Base-by-base conservation (phyloP, 2,329 filamentous ascomycete genomes). In the Hypoxylon sp. region DNA sequence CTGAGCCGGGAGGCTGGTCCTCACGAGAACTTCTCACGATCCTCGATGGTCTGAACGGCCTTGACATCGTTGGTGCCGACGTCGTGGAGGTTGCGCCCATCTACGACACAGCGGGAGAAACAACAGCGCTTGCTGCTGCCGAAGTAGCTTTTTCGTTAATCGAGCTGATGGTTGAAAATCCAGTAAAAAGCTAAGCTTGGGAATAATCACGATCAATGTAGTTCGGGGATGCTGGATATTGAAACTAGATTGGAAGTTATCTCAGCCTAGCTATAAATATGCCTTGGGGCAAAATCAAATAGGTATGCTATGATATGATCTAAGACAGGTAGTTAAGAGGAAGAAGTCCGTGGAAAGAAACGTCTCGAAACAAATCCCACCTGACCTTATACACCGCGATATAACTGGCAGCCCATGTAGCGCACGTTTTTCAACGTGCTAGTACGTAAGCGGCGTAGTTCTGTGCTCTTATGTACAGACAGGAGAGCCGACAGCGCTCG, bases 1-100 rank as follows among this genome's bases (percentile, higher is more conserved):
- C 89, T 0, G 89, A 92, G 69, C 85, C 88, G 0, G 89, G 89
- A 40, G 89, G 89, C 12, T 93, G 89, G 89, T 90, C 87, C 2
- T 90, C 85, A 3, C 78, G 89, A 25, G 89, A 93, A 70, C 74
- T 94, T 51, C 87, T 92, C 54, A 77, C 84, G 2, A 86, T 93
- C 46, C 71, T 93, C 54, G 79, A 89, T 15, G 88, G 87, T 0
- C 79, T 93, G 8, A 84, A 87, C 62, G 81, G 77, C 0, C 69
- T 93, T 64, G 88, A 90, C 57, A 75, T 93, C 4, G 83, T 93
- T 0, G 89, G 88, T 1, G 89, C 86, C 0, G 90, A 93, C 72
- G 81, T 93, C 36, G 89, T 93, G 3, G 89, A 93, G 72, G 89
- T 93, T 4, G 82, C 86, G 1, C 90, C 90, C 0, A 83, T 82